Conservation (phyloP, 1,139 yeast species). For the Diutina neorugosa region DNA sequence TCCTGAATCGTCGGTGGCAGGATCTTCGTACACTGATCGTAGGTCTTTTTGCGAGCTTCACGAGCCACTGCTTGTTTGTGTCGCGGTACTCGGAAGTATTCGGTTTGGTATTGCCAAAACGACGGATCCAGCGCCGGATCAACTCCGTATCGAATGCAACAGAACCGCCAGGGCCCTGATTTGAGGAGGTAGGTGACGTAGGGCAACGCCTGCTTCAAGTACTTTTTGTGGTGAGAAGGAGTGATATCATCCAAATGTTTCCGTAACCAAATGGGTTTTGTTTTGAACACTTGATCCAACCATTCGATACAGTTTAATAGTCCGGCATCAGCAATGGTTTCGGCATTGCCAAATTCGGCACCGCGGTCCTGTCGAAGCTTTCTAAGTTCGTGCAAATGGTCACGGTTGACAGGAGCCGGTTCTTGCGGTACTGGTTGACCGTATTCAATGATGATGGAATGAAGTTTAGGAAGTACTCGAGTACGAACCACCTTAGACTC, state of each 20-base stretch:
- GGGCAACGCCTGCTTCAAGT: constrained; percentile 68
- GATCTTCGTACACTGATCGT: not conserved
- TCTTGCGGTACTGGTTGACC: constrained; percentile 17
- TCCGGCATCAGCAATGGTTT: not conserved
- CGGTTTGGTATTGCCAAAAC: constrained; percentile 68
- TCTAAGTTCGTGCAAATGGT: constrained; percentile 12
- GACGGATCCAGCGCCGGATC: constrained; percentile 53
- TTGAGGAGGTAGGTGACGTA: constrained; percentile 69
- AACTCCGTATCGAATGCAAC: constrained; percentile 69
- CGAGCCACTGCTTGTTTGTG: not conserved
- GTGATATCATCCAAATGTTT: constrained; percentile 55
- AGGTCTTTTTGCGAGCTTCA: not conserved
- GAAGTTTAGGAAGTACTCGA: constrained; percentile 27
- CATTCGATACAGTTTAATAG: constrained; percentile 37
- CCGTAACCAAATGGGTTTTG: constrained; percentile 81
- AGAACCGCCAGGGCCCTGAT: constrained; percentile 92
- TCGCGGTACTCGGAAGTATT: constrained; percentile 51
- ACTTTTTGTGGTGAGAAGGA: constrained; percentile 37
- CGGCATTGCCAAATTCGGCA: not conserved
- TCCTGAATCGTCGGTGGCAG: not conserved
- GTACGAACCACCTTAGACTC: constrained; percentile 30
- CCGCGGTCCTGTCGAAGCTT: not conserved
- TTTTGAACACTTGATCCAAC: constrained; percentile 41
- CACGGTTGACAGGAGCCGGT: constrained; percentile 27
- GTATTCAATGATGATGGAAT: constrained; percentile 33